phyloP scores from a whole-genome alignment of 1,284 basidiomycete species.

The Leccinum subrobustum region DNA sequence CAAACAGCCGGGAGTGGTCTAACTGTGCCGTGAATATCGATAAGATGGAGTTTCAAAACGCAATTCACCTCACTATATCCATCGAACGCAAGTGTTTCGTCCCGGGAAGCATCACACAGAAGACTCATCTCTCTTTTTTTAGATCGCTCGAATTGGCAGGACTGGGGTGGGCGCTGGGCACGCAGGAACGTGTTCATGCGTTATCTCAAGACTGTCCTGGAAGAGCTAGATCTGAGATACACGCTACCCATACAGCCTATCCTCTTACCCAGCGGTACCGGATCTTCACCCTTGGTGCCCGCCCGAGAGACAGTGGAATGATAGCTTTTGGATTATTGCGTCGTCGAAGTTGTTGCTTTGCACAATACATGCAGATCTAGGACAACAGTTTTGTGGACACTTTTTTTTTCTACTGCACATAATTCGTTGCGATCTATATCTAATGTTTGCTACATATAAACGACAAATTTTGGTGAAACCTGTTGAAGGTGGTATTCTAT shows the following conservation, averaged over 20 bases:
- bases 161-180: constrained; percentile 79
- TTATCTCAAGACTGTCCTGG: constrained; percentile 63
- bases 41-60: constrained; percentile 76
- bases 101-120: neutral
- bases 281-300: neutral
- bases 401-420: neutral
- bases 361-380: neutral
- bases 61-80: constrained; percentile 63
- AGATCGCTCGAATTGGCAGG: constrained; percentile 84
- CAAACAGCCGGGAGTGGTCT: constrained; percentile 77
- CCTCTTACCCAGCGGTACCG: constrained; percentile 42
- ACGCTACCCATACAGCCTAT: constrained; percentile 72
- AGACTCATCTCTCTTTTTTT: constrained; percentile 16
- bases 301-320: neutral
- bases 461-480: constrained; percentile 11
- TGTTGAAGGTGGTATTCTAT: constrained; percentile 33
- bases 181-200: constrained; percentile 73
- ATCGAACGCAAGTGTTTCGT: constrained; percentile 65
- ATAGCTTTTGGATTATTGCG: neutral
- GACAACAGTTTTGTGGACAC: neutral
- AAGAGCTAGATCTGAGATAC: constrained; percentile 72
- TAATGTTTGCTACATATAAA: neutral
- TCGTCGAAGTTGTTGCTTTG: neutral
- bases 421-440: neutral
- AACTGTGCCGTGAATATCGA: constrained; percentile 62